Evolutionary conservation across 2,329 filamentous ascomycete genomes (phyloP).

Genomic region (Pseudogymnoascus sp.): DNA sequence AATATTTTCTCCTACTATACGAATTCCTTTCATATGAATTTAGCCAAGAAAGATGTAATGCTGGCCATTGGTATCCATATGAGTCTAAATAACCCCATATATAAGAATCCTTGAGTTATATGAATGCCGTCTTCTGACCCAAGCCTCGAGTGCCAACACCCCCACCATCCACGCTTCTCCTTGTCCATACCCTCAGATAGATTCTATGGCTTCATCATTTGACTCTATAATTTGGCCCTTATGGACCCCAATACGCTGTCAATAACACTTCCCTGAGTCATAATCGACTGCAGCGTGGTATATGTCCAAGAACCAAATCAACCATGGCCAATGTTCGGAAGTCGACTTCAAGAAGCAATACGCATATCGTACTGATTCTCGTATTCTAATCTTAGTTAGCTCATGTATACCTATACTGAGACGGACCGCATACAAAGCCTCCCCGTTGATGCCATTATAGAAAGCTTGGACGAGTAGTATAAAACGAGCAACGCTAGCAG

Average conservation of each 20-base stretch:
- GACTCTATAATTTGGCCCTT: not conserved
- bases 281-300: not conserved
- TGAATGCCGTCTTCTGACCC: not conserved
- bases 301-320: not conserved
- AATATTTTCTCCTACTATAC: too few species aligned
- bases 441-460: not conserved
- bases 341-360: not conserved
- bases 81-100: not conserved
- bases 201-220: not conserved
- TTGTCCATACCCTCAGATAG: not conserved
- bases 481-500: not conserved
- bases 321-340: not conserved
- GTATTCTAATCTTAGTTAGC: not conserved
- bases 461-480: not conserved
- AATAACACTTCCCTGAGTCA: not conserved
- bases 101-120: not conserved
- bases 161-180: not conserved
- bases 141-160: not conserved
- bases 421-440: not conserved
- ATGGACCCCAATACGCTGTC: not conserved
- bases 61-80: not conserved
- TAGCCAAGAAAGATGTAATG: not conserved
- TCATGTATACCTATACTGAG: not conserved
- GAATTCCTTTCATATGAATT: not conserved
- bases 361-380: not conserved